A percentile compares a stretch with the other conserved stretches of the same genome.
These are phyloP conservation scores for Angomonas deanei DNA, from an alignment of 208 protist genomes.

Conservation along the genomic window DNA sequence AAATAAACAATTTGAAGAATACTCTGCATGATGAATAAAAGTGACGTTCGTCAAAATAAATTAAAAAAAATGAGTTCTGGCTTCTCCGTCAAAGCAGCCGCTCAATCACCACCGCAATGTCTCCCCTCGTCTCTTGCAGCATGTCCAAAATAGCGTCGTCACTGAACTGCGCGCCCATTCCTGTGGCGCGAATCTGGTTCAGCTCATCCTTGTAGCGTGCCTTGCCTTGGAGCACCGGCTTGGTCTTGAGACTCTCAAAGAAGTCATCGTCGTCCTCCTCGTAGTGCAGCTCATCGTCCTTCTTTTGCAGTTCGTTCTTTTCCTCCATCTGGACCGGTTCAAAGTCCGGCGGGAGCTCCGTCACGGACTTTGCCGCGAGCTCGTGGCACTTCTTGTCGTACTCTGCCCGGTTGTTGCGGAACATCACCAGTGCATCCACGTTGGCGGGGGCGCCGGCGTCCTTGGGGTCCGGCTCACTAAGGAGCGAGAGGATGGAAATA, in stretches of 20 bases:
- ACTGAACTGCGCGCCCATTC: conserved; percentile 40
- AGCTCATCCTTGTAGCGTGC: conserved; percentile 61
- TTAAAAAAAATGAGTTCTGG: conserved; percentile 4
- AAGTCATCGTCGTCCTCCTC: conserved; percentile 50
- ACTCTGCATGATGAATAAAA: conserved; percentile 7
- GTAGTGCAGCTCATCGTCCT: conserved; percentile 25
- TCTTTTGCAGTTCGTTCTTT: conserved; percentile 22
- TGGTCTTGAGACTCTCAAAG: not conserved
- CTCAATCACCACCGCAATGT: conserved; percentile 66
- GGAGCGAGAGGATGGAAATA: conserved; percentile 91
- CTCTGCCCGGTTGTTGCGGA: conserved; percentile 56
- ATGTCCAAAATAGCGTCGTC: conserved; percentile 63
- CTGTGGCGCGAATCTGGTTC: conserved; percentile 63
- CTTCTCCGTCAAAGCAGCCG: conserved; percentile 18
- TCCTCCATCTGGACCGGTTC: conserved; percentile 11
- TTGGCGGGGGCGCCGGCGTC: conserved; percentile 93
- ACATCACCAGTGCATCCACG: conserved; percentile 90
- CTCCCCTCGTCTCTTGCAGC: conserved; percentile 56
- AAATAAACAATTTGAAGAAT: not conserved
- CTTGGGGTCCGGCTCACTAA: conserved; percentile 92
- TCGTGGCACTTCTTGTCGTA: conserved; percentile 61
- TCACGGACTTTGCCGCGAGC: conserved; percentile 85
- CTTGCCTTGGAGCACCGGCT: conserved; percentile 2
- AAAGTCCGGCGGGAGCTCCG: conserved; percentile 84
- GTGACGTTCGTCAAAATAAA: conserved; percentile 10